phyloP scores from a whole-genome alignment of 2,329 filamentous ascomycete genomes.

The Nakataea oryzae region DNA sequence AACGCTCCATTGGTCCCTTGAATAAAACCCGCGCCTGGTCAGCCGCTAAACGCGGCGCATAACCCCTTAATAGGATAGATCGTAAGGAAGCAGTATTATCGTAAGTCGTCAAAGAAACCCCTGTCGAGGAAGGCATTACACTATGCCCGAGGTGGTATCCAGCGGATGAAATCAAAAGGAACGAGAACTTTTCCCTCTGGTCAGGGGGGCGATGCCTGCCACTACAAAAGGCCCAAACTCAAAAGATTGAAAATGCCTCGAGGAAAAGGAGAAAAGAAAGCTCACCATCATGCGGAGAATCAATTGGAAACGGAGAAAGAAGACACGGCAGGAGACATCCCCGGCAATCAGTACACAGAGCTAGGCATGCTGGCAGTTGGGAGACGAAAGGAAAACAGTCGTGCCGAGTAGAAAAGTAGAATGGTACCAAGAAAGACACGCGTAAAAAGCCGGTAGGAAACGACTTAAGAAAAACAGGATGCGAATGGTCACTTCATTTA shows the following conservation, averaged over 20 bases:
- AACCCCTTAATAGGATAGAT: neutral
- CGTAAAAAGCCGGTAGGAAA: neutral
- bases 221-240: constrained; percentile 4
- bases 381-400: neutral
- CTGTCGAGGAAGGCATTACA: constrained; percentile 7
- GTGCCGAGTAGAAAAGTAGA: neutral
- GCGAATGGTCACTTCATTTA: neutral
- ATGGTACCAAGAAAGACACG: neutral
- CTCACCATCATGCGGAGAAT: neutral
- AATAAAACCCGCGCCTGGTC: neutral
- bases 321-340: neutral
- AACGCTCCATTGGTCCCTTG: neutral
- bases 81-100: constrained; percentile 1
- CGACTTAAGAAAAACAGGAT: neutral
- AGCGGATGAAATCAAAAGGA: constrained; percentile 14
- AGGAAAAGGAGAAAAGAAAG: constrained; percentile 1
- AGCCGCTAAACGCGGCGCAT: neutral
- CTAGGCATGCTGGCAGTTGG: neutral
- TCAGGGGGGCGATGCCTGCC: constrained; percentile 3
- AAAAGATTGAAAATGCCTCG: constrained; percentile 3
- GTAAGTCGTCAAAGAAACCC: constrained; percentile 2
- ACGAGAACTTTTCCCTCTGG: constrained; percentile 8
- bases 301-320: neutral
- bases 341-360: neutral
- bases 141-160: constrained; percentile 18